Conservation (phyloP, 192 early-diverging fungal species). For the Coemansia sp. region DNA sequence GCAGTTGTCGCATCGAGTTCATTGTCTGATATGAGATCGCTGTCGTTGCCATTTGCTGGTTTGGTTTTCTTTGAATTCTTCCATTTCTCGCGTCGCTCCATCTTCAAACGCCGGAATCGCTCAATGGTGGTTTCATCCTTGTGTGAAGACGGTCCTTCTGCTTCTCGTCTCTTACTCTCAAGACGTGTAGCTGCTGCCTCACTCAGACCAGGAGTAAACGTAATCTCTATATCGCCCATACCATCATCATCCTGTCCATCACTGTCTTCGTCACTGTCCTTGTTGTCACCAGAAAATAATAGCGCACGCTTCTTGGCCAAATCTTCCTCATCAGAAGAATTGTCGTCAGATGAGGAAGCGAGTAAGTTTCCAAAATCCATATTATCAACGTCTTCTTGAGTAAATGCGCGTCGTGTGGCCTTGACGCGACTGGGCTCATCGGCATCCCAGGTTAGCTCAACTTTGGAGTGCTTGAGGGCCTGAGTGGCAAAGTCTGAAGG, state of each 20-base stretch:
- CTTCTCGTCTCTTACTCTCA: constrained; percentile 58
- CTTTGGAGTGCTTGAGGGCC: constrained; percentile 88
- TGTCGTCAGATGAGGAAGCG: constrained; percentile 69
- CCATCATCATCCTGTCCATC: constrained; percentile 46
- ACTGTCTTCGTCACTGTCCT: constrained; percentile 33
- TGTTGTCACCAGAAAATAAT: constrained; percentile 23
- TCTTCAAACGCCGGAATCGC: background rate
- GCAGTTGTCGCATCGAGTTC: constrained; percentile 55
- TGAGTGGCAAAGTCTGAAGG: constrained; percentile 71
- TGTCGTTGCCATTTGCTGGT: constrained; percentile 23
- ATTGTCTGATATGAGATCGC: constrained; percentile 60
- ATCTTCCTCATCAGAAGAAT: constrained; percentile 52
- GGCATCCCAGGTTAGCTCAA: constrained; percentile 94
- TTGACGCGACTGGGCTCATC: constrained; percentile 84
- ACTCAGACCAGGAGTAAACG: constrained; percentile 89
- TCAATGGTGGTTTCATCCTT: constrained; percentile 62
- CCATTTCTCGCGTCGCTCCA: constrained; percentile 18
- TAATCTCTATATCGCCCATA: constrained; percentile 88
- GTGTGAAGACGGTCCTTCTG: constrained; percentile 26
- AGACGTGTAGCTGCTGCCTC: constrained; percentile 57
- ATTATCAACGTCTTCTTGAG: constrained; percentile 81
- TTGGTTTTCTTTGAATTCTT: constrained; percentile 5
- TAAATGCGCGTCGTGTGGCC: constrained; percentile 79
- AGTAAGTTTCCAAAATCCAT: constrained; percentile 92
- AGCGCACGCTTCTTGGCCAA: constrained; percentile 44